Conservation (phyloP, 257 asterid species). For the Solanum tacnaense region DNA sequence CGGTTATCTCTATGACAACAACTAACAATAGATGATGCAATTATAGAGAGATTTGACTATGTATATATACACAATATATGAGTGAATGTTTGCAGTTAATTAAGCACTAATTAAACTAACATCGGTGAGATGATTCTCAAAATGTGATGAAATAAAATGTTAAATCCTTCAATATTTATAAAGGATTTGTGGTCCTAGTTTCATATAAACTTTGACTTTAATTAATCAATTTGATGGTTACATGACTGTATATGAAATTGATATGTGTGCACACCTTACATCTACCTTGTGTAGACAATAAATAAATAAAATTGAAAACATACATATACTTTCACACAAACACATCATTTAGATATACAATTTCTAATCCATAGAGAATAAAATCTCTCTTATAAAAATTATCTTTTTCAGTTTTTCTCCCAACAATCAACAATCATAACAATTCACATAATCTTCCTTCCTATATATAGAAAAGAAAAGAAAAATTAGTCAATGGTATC, state of each 20-base stretch:
- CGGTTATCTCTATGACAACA: no score
- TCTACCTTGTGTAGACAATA: not conserved
- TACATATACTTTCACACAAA: not conserved
- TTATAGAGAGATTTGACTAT: no score
- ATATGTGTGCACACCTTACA: no score
- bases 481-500: no score
- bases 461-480: not conserved
- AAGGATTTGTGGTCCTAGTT: not conserved
- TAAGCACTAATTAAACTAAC: not conserved
- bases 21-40: no score
- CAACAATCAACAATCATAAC: not conserved
- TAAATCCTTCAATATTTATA: not conserved
- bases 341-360: not conserved
- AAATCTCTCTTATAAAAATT: not conserved
- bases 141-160: not conserved
- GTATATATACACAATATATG: not conserved
- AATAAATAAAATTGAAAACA: not conserved
- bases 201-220: no score
- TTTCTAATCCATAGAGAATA: not conserved
- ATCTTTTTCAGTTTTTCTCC: not conserved
- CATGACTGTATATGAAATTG: no score
- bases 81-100: no score
- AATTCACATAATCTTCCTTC: not conserved
- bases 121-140: not conserved
- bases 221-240: not conserved